phyloP scores from a whole-genome alignment of 352 stramenopile species.

The Pythium phragmiticola region DNA sequence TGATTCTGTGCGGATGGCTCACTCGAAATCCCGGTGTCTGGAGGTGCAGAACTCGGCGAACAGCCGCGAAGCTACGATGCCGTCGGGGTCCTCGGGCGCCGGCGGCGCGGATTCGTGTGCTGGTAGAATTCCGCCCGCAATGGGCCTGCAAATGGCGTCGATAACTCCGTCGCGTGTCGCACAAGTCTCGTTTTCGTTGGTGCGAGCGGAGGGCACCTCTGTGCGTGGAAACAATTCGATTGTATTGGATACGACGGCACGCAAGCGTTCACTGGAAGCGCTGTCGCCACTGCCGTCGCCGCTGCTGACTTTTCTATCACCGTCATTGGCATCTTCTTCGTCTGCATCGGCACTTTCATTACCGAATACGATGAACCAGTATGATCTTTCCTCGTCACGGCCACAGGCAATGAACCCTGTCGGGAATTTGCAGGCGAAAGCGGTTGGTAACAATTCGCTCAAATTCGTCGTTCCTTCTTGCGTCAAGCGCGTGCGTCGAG shows the following conservation, averaged over 20 bases:
- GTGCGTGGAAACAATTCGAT: constrained; percentile 17
- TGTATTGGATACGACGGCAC: constrained; percentile 10
- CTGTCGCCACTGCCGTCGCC: constrained; percentile 29
- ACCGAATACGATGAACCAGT: constrained; percentile 7
- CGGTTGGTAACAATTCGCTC: constrained; percentile 22
- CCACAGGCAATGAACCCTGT: too few species aligned
- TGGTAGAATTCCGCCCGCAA: constrained; percentile 14
- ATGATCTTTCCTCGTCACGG: constrained; percentile 11
- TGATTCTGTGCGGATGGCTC: neutral
- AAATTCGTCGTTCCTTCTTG: constrained; percentile 24
- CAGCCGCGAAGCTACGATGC: constrained; percentile 8
- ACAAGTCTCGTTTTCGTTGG: neutral
- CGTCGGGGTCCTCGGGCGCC: constrained; percentile 5
- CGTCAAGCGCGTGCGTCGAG: constrained; percentile 23
- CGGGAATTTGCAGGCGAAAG: neutral
- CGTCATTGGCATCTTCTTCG: neutral
- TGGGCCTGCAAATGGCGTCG: neutral
- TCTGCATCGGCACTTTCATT: neutral
- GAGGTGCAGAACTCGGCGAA: constrained; percentile 20
- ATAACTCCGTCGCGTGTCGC: neutral
- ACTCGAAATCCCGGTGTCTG: constrained; percentile 5
- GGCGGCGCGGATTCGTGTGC: neutral
- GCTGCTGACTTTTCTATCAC: constrained; percentile 24
- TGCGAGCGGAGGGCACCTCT: neutral
- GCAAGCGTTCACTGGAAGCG: constrained; percentile 23